Evolutionary conservation across 2,329 filamentous ascomycete genomes (phyloP).

Genomic region (Botrytis cinerea): DNA sequence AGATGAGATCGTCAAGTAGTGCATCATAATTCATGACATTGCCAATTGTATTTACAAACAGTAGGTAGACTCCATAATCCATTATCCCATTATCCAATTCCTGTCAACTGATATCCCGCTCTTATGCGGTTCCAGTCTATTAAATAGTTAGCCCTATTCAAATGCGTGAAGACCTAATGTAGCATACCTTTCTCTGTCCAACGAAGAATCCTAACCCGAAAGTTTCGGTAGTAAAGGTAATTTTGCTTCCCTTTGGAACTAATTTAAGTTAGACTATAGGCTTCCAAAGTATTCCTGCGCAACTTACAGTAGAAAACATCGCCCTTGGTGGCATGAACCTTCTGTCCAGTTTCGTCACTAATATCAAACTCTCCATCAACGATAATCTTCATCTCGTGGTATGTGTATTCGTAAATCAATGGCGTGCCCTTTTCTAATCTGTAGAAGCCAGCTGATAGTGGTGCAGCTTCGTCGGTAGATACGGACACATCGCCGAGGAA

Average conservation of each 20-base stretch:
- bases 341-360: conserved; percentile 57
- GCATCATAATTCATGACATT: conserved; percentile 14
- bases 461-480: conserved; percentile 53
- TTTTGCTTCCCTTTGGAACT: conserved; percentile 43
- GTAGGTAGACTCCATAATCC: conserved; percentile 10
- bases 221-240: conserved; percentile 41
- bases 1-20: neutral
- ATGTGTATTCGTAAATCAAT: conserved; percentile 63
- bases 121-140: conserved; percentile 22
- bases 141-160: neutral
- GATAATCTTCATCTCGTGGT: conserved; percentile 70
- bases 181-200: conserved; percentile 41
- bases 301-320: conserved; percentile 60
- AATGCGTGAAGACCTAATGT: neutral
- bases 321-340: conserved; percentile 58
- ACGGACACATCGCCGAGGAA: conserved; percentile 57
- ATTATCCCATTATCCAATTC: conserved; percentile 1
- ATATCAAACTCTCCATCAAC: conserved; percentile 63
- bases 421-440: conserved; percentile 62
- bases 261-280: conserved; percentile 23
- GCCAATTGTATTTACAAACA: conserved; percentile 1
- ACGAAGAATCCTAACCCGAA: conserved; percentile 43
- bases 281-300: neutral
- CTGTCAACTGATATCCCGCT: neutral
- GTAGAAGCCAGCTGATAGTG: conserved; percentile 62